A percentile compares a stretch with the other conserved stretches of the same genome.
These are phyloP conservation scores for Pilobolus umbonatus DNA, from an alignment of 192 early-diverging fungal genomes.

Conservation along the genomic window DNA sequence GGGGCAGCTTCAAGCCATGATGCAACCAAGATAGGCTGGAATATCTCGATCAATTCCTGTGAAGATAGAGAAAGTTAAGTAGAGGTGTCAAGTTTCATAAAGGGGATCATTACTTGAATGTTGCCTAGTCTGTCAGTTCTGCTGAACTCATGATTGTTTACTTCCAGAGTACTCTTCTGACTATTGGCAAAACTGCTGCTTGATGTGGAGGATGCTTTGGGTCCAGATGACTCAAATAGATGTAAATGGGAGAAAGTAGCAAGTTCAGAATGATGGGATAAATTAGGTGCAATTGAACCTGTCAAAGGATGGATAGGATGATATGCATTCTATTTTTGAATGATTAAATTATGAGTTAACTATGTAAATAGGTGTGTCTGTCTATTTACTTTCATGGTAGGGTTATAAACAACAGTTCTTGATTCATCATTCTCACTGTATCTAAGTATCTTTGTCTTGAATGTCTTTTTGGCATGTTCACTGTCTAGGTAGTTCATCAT, in stretches of 20 bases:
- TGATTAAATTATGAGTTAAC: not conserved
- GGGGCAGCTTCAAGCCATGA: constrained; percentile 77
- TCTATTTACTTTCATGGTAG: not conserved
- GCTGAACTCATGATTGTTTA: constrained; percentile 19
- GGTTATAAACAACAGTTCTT: constrained; percentile 14
- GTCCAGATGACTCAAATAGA: constrained; percentile 29
- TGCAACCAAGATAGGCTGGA: constrained; percentile 65
- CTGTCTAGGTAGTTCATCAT: constrained; percentile 41
- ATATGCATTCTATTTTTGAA: too few species aligned
- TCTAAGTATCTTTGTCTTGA: constrained; percentile 17
- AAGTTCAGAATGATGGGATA: constrained; percentile 8
- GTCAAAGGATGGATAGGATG: constrained; percentile 14
- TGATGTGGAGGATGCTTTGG: constrained; percentile 4
- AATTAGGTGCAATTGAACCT: constrained; percentile 19
- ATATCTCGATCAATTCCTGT: constrained; percentile 43
- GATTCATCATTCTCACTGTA: not conserved
- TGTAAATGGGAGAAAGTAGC: constrained; percentile 22
- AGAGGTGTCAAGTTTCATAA: not conserved
- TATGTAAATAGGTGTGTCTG: not conserved
- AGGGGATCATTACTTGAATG: constrained; percentile 18
- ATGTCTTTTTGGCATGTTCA: constrained; percentile 38
- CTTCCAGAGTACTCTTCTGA: not conserved
- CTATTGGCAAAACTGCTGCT: not conserved
- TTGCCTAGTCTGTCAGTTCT: constrained; percentile 21
- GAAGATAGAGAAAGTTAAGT: not conserved